Base-by-base conservation (phyloP, 2,329 filamentous ascomycete species). In the Scedosporium apiospermum region DNA sequence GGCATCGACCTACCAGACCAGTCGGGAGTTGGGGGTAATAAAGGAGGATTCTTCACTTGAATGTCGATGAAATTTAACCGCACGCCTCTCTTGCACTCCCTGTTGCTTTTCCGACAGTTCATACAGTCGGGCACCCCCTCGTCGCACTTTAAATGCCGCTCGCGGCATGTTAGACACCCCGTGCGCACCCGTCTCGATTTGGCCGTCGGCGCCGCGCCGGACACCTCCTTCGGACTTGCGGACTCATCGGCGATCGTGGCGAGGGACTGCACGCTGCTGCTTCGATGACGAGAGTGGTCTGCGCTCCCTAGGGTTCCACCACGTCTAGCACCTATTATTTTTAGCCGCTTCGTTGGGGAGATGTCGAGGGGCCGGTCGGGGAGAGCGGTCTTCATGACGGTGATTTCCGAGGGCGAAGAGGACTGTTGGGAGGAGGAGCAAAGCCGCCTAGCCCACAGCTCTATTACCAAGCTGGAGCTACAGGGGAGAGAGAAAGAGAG, bases 31-130 rank as follows among this genome's bases (percentile, higher is more conserved):
- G 80, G 82, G 4, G 82, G 79, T 26, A 89, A 77, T 58, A 83
- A 82, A 10, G 86, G 87, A 61, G 88, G 90, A 59, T 80, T 77
- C 69, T 89, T 86, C 63, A 88, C 87, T 65, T 88, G 88, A 3
- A 88, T 89, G 71, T 96, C 92, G 67, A 96, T 92, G 70, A 96
- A 98, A 75, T 96, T 97, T 49, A 98, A 79, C 44, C 91, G 85
- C 60, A 97, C 80, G 18, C 93, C 93, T 68, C 92, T 85, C 72
- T 93, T 92, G 78, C 93, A 98, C 63, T 87, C 80, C 60, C 93
- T 82, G 69, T 87, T 93, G 61, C 93, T 95, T 76, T 96, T 97
- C 64, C 86, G 85, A 75, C 93, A 97, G 70, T 97, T 97, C 69
- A 89, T 80, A 66, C 83, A 86, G 41, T 80, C 77, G 5, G 82